Base-by-base conservation (phyloP, 257 asterid genomes). In the Ophiorrhiza pumila region DNA sequence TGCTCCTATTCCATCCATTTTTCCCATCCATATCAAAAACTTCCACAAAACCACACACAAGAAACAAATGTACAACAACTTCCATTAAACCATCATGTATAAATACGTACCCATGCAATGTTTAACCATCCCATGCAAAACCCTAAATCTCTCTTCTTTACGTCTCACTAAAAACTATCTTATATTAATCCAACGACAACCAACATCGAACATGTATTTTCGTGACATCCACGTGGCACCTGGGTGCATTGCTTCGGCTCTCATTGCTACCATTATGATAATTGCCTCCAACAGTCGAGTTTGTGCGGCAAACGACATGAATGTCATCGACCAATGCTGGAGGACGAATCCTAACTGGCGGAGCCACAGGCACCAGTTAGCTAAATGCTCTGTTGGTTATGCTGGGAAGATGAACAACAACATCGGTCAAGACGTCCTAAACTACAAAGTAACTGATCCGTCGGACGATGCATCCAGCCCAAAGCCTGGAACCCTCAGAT, bases 311-410 rank as follows among this genome's bases (percentile, higher is more conserved):
- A 53, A 71, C 9, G 71, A 76, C 37, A 73, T 87, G 88, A 92
- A 92, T 35, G 88, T 77, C 23, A 88, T 92, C 9, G 98, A 92
- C 69, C 59, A 56, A 49, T 92, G 96, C 42, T 90, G 98, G 98
- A 77, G 94, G 71, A 63, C 70, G 6, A 69, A 92, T 65, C 84
- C 84, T 1, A 73, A 81, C 12, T 90, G 96, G 98, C 69, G 84
- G 22, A 70, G 69, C 53, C 52, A 85, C 37, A 83, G 96, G 50
- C 89, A 87, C 20, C 88, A 87, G 45, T 56, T 92, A 68, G 98
- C 92, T n/a, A 68, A 31, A 31, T 92, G 98, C 80, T 83, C 89
- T 0, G 87, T 92, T 23, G 98, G 98, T 23, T 92, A 71, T 52
- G 76, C 86, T 0, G 98, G 98, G 9, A 89, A 90, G 61, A 90